Base-by-base conservation (phyloP, 2,329 filamentous ascomycete genomes). In the Colletotrichum aenigma region DNA sequence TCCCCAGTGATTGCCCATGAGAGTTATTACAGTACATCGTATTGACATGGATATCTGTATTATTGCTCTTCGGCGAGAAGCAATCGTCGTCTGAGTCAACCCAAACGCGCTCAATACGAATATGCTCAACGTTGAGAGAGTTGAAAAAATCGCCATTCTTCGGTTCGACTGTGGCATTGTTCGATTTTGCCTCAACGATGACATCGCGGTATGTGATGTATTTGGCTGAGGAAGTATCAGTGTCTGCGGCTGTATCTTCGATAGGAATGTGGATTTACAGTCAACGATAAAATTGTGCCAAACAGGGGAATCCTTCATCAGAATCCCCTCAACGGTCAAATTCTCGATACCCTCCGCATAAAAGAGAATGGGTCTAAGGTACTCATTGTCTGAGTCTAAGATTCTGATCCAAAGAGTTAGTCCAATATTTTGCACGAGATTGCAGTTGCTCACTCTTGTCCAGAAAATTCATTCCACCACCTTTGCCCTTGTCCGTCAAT, bases 61-160 rank as follows among this genome's bases (percentile, higher is more conserved):
- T 89, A 78, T 92, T 92, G 9, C 89, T 88, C 80, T 92, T 92
- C 7, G 90, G 88, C 2, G 89, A 90, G 82, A 92, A 91, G 80
- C 90, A 92, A 80, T 92, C 90, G 76, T 92, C 89, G 12, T 88
- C 89, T 36, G 88, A 88, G 69, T 91, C 87, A 26, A 90, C 86
- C 80, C 86, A 88, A 2, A 86, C 83, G 32, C 88, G 86, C 68
- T 87, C 86, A 15, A 91, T 87, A 0, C 81, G 87, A 9, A 92
- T 80, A 0, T 87, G 87, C 69, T 91, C 87, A 28, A 91, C 87
- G 68, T 91, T 92, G 66, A 90, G 85, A 0, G 89, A 89, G 82
- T 93, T 91, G 81, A 92, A 92, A 34, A 91, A 91, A 77, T 93
- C 91, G 0, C 89, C 91, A 80, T 93, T 93, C 79, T 91, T 90